A percentile compares a stretch with the other conserved stretches of the same genome.
Conservation (phyloP, 768 basidiomycete species). For the Podaxis carcinomalis region DNA sequence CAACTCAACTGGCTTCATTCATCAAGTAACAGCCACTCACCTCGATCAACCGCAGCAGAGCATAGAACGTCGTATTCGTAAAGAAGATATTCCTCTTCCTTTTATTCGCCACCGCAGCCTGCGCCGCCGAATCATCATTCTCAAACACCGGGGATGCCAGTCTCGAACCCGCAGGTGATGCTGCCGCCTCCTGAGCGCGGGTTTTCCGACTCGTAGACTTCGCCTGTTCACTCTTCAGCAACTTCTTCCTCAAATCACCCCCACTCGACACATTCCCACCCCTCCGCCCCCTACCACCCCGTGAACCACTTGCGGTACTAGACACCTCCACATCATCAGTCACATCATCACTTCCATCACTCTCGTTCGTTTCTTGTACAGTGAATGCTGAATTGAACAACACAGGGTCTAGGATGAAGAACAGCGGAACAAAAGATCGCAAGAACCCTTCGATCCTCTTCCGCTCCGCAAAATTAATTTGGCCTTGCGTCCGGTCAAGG, state of each 20-base stretch:
- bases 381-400: constrained; percentile 70
- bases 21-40: constrained; percentile 37
- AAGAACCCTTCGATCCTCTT: constrained; percentile 81
- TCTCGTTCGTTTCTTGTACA: constrained; percentile 49
- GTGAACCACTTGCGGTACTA: constrained; percentile 19
- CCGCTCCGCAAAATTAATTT: constrained; percentile 67
- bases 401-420: constrained; percentile 71
- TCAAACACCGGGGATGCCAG: constrained; percentile 56
- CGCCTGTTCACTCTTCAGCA: constrained; percentile 80
- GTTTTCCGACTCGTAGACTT: constrained; percentile 64
- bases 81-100: constrained; percentile 64
- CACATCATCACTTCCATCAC: constrained; percentile 56
- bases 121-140: constrained; percentile 35
- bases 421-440: constrained; percentile 69
- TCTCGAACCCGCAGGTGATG: constrained; percentile 53
- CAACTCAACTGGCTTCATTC: constrained; percentile 1
- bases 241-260: constrained; percentile 72
- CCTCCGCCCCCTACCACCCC: constrained; percentile 7
- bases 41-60: constrained; percentile 80
- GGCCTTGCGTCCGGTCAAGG: constrained; percentile 82
- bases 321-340: constrained; percentile 33
- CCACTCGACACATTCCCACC: constrained; percentile 24
- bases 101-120: constrained; percentile 23
- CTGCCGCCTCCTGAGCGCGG: constrained; percentile 42
- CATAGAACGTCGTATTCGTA: constrained; percentile 87